Percentiles rank a stretch among this genome's conserved stretches.
phyloP scores from a whole-genome alignment of 2,329 filamentous ascomycete genomes.

The Ophiocordyceps camponoti-leonardi region DNA sequence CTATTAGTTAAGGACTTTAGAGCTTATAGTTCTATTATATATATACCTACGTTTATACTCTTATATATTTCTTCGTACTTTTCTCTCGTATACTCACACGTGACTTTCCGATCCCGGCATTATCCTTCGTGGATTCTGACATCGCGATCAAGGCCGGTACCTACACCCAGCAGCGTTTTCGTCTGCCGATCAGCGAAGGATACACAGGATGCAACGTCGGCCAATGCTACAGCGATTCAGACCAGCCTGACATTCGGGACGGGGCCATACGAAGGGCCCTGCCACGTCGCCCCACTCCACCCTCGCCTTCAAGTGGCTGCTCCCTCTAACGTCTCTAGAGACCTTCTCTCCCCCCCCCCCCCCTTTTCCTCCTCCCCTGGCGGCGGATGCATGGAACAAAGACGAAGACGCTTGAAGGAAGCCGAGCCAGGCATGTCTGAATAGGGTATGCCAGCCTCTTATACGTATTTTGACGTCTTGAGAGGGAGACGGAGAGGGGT shows the following conservation, averaged over 20 bases:
- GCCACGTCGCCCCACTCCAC: neutral
- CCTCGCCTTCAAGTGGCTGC: neutral
- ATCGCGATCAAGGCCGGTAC: too few relatives aligned
- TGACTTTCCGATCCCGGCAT: too few relatives aligned
- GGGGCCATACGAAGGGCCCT: neutral
- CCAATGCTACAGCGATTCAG: neutral
- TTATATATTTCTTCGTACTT: too few relatives aligned
- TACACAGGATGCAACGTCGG: neutral
- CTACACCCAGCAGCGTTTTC: too few relatives aligned
- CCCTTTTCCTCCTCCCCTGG: neutral
- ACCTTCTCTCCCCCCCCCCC: neutral
- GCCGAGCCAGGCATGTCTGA: slow-evolving; percentile 1
- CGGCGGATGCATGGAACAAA: neutral
- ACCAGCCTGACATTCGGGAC: neutral
- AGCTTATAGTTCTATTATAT: too few relatives aligned
- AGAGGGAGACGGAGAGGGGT: neutral
- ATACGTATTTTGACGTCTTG: neutral
- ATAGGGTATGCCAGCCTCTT: neutral
- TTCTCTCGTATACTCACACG: too few relatives aligned
- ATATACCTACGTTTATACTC: too few relatives aligned
- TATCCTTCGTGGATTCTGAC: too few relatives aligned
- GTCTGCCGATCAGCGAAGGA: neutral
- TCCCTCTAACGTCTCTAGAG: neutral
- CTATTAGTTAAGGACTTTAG: too few relatives aligned
- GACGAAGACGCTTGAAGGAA: slow-evolving; percentile 1